Evolutionary conservation across 305 asterid genomes (phyloP).

Genomic region (Solanum hybrid): DNA sequence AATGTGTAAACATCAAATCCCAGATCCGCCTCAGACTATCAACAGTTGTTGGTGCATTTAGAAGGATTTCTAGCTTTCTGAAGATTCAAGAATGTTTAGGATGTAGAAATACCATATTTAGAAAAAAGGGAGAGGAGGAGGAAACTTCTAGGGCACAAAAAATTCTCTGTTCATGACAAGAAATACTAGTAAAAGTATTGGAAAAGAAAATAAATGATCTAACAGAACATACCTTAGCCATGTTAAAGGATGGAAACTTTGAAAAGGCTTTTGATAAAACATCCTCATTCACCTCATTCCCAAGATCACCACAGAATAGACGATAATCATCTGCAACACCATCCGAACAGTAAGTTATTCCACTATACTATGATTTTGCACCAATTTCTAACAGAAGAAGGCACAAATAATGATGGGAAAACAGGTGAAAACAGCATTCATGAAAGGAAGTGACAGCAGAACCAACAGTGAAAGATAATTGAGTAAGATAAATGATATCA

Average conservation of each 20-base stretch:
- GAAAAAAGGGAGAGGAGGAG: not conserved
- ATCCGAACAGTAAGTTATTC: not conserved
- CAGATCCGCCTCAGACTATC: not conserved
- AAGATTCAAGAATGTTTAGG: not conserved
- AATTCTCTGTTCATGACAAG: not conserved
- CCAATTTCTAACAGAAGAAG: not conserved
- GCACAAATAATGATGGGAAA: not conserved
- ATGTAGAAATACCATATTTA: not conserved
- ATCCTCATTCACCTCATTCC: constrained; percentile 98
- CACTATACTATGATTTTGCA: not conserved
- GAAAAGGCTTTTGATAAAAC: constrained; percentile 89
- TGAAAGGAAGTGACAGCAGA: not conserved
- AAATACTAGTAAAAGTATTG: constrained; percentile 35
- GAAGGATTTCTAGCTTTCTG: not conserved
- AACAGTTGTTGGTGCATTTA: not conserved
- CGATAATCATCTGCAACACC: constrained; percentile 79
- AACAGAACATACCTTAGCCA: constrained; percentile 71
- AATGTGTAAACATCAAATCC: not conserved
- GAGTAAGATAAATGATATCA: not conserved
- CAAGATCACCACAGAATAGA: constrained; percentile 94
- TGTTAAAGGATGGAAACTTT: constrained; percentile 79
- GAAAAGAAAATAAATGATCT: not conserved
- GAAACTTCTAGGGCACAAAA: not conserved
- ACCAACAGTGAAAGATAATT: not conserved
- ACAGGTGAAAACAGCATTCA: not conserved